Evolutionary conservation across 1,139 yeast genomes (phyloP).

Genomic region (Candida labiduridarum): DNA sequence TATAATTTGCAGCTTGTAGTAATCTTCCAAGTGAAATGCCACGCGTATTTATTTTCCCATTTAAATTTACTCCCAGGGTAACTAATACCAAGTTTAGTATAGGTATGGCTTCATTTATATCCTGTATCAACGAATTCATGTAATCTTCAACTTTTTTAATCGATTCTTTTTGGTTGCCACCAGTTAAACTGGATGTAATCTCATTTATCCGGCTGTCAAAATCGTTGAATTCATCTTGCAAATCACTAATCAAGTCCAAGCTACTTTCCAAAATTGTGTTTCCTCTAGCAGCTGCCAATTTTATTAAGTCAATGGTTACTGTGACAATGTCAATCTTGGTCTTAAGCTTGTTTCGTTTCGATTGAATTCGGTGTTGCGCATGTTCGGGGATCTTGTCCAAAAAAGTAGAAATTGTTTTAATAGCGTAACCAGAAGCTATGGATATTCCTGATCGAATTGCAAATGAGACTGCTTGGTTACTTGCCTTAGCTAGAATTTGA

Average conservation of each 20-base stretch:
- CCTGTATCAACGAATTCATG: conserved; percentile 48
- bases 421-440: conserved; percentile 74
- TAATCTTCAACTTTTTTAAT: conserved; percentile 51
- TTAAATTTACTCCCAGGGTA: conserved; percentile 69
- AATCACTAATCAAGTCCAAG: conserved; percentile 54
- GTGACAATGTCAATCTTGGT: conserved; percentile 65
- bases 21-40: conserved; percentile 66
- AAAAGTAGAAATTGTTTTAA: conserved; percentile 62
- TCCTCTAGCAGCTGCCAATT: conserved; percentile 70
- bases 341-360: conserved; percentile 49
- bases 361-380: conserved; percentile 49
- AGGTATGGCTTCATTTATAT: conserved; percentile 74
- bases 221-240: conserved; percentile 59
- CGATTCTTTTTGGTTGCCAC: conserved; percentile 41
- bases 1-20: conserved; percentile 60
- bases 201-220: conserved; percentile 56
- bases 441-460: conserved; percentile 80
- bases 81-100: conserved; percentile 66
- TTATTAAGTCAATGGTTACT: conserved; percentile 70
- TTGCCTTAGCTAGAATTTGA: conserved; percentile 57
- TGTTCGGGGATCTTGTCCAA: conserved; percentile 63
- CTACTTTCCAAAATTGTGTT: conserved; percentile 65
- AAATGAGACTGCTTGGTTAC: conserved; percentile 77
- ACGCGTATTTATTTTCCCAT: conserved; percentile 48
- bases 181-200: conserved; percentile 25